Evolutionary conservation across 495 filamentous ascomycete species (phyloP).

Genomic region (Xylaria sp.): DNA sequence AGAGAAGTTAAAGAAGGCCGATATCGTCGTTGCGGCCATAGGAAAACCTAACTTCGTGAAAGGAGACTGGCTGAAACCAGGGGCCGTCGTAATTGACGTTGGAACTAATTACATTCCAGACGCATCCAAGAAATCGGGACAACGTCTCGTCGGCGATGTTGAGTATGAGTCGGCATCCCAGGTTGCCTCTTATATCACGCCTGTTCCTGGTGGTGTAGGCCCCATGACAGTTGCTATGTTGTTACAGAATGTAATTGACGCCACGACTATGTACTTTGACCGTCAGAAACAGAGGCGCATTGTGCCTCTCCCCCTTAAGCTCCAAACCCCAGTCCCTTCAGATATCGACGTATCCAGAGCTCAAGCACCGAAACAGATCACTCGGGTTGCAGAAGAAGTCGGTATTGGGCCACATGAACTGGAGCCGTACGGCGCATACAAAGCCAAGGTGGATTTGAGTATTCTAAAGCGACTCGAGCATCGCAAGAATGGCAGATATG

Average conservation of each 20-base stretch:
- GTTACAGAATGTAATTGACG: constrained; percentile 88
- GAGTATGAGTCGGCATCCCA: constrained; percentile 85
- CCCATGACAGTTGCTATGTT: constrained; percentile 99
- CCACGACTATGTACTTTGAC: constrained; percentile 81
- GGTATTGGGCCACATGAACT: constrained; percentile 86
- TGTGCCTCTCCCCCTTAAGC: constrained; percentile 77
- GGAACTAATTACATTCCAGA: constrained; percentile 98
- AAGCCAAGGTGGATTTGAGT: constrained; percentile 88
- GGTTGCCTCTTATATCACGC: constrained; percentile 94
- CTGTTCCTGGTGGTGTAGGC: constrained; percentile 94
- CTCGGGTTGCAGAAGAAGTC: constrained; percentile 80
- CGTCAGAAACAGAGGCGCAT: constrained; percentile 78
- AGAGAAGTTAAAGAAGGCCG: constrained; percentile 78
- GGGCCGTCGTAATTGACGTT: constrained; percentile 94
- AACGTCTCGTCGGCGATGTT: constrained; percentile 94
- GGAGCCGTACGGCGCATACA: constrained; percentile 92
- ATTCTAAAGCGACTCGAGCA: constrained; percentile 84
- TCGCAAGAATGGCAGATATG: constrained; percentile 85
- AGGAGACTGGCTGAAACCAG: constrained; percentile 94
- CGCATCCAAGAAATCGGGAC: constrained; percentile 88
- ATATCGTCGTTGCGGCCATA: constrained; percentile 91
- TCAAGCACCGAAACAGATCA: constrained; percentile 89
- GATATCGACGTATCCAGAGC: constrained; percentile 92
- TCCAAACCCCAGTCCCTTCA: constrained; percentile 80
- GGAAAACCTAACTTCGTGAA: constrained; percentile 86